phyloP scores from a whole-genome alignment of 2,329 filamentous ascomycete species.

The Fusarium anguioides region DNA sequence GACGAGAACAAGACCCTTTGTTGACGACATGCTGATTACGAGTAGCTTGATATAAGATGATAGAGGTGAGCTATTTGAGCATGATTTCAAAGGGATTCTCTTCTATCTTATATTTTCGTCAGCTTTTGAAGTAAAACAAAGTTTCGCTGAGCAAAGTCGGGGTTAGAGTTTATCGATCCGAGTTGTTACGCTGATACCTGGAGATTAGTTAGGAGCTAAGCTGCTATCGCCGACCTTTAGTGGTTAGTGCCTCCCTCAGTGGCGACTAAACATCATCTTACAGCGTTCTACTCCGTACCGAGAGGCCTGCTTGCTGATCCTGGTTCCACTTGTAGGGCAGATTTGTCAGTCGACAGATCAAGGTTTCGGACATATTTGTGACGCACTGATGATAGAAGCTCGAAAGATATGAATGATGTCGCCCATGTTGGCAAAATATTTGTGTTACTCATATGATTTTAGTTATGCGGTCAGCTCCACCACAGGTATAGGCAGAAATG shows the following conservation, averaged over 20 bases:
- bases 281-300: too few relatives aligned
- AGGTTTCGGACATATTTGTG: too few relatives aligned
- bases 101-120: not conserved
- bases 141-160: not conserved
- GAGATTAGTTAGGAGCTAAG: constrained; percentile 4
- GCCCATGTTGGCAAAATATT: too few relatives aligned
- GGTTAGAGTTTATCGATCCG: not conserved
- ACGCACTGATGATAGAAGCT: too few relatives aligned
- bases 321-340: not conserved
- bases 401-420: too few relatives aligned
- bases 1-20: constrained; percentile 14
- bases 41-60: too few relatives aligned
- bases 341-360: not conserved
- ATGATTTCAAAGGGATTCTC: not conserved
- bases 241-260: not conserved
- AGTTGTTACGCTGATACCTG: not conserved
- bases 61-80: accelerated
- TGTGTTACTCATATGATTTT: too few relatives aligned
- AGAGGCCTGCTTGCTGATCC: not conserved
- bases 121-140: not conserved
- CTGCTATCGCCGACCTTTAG: not conserved
- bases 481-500: not conserved
- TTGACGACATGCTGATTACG: not conserved
- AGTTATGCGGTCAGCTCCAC: too few relatives aligned
- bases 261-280: not conserved